Percentiles rank a stretch among this genome's conserved stretches.
These are phyloP conservation scores for Ustilago cynodontis DNA, from an alignment of 1,284 basidiomycete species.

Conservation along the genomic window DNA sequence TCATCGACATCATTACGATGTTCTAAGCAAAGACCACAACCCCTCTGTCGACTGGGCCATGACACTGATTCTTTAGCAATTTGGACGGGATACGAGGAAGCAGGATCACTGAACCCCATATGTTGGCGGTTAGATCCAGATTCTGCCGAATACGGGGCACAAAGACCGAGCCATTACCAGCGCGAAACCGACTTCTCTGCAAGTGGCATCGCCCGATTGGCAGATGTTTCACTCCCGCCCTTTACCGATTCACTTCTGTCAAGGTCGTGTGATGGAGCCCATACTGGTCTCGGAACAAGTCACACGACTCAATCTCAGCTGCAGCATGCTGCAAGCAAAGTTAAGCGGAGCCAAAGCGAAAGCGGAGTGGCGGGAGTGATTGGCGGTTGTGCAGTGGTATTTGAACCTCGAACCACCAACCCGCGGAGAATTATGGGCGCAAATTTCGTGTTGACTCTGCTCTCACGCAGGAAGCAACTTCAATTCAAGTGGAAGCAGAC, in stretches of 20 bases:
- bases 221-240: not conserved
- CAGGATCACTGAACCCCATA: not conserved
- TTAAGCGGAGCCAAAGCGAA: constrained; percentile 5
- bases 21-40: not conserved
- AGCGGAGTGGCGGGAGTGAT: not conserved
- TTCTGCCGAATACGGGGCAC: not conserved
- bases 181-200: not conserved
- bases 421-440: constrained; percentile 14
- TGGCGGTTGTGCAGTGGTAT: not conserved
- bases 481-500: not conserved
- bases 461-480: too few species aligned
- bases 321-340: constrained; percentile 10
- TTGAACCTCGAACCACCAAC: not conserved
- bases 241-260: not conserved
- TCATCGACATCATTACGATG: constrained; percentile 13
- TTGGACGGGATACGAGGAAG: not conserved
- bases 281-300: not conserved
- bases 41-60: not conserved
- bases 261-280: too few species aligned
- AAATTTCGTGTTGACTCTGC: not conserved
- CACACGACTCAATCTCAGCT: constrained; percentile 8
- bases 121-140: not conserved
- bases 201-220: not conserved
- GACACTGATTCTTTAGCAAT: not conserved
- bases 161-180: too few species aligned